Percentiles rank a stretch among this genome's conserved stretches.
Evolutionary conservation across 306 rosid genomes (phyloP).

Genomic region (Citrullus colocynthis): DNA sequence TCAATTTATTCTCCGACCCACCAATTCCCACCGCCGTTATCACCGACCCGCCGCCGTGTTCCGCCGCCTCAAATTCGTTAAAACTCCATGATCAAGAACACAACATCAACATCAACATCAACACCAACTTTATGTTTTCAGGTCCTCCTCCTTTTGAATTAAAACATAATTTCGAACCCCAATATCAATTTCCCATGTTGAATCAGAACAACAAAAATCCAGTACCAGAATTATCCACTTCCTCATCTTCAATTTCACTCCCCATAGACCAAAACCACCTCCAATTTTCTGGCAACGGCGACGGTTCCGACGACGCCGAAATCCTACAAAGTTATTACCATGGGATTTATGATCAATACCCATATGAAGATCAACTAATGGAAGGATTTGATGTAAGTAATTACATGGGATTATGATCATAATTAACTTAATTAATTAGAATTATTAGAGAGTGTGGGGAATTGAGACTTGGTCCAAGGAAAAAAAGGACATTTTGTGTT

Average conservation of each 20-base stretch:
- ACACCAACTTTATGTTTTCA: neutral
- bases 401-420: neutral
- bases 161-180: no score
- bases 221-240: slow-evolving; percentile 11
- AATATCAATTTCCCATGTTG: neutral
- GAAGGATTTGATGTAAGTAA: neutral
- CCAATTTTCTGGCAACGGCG: slow-evolving; percentile 9
- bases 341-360: slow-evolving; percentile 12
- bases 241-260: slow-evolving; percentile 1
- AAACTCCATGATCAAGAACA: neutral
- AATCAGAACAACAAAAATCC: neutral
- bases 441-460: neutral
- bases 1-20: neutral
- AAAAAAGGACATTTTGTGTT: neutral
- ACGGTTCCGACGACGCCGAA: neutral
- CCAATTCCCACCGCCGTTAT: neutral
- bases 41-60: neutral
- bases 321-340: neutral
- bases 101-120: neutral
- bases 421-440: no score
- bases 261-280: slow-evolving; percentile 9
- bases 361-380: neutral
- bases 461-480: neutral
- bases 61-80: neutral
- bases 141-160: neutral